These are phyloP conservation scores for Acer negundo DNA, from an alignment of 345 rosid species.

Conservation along the genomic window DNA sequence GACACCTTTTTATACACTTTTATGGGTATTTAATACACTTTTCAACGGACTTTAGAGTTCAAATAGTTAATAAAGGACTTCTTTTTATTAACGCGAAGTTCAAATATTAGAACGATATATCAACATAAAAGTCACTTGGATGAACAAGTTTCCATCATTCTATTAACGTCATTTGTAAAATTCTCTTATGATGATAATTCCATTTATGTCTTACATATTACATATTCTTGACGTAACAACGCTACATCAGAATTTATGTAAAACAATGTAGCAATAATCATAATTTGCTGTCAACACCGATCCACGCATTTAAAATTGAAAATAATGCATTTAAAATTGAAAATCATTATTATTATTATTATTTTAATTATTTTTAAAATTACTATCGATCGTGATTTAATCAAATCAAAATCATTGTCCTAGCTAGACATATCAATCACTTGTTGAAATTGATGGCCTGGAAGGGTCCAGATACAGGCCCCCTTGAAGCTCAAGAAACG, in stretches of 20 bases:
- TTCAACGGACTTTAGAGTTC: too few species aligned
- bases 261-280: conserved; percentile 25
- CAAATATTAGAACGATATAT: too few species aligned
- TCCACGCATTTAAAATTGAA: too few species aligned
- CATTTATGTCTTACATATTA: neutral
- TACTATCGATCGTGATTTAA: neutral
- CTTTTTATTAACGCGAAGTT: too few species aligned
- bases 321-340: too few species aligned
- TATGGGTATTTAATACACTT: too few species aligned
- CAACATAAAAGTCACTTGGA: neutral
- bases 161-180: neutral
- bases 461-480: conserved; percentile 51
- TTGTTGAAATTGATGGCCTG: conserved; percentile 22
- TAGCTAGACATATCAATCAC: neutral
- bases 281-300: conserved; percentile 23
- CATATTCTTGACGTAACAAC: neutral
- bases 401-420: neutral
- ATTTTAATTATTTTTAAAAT: too few species aligned
- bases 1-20: too few species aligned
- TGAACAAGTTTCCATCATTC: neutral
- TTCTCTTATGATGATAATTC: too few species aligned
- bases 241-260: conserved; percentile 27
- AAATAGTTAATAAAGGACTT: too few species aligned
- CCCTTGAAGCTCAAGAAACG: conserved; percentile 38
- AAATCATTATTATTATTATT: too few species aligned